Conservation (phyloP, 352 stramenopile genomes). For the Aphanomyces stellatus region DNA sequence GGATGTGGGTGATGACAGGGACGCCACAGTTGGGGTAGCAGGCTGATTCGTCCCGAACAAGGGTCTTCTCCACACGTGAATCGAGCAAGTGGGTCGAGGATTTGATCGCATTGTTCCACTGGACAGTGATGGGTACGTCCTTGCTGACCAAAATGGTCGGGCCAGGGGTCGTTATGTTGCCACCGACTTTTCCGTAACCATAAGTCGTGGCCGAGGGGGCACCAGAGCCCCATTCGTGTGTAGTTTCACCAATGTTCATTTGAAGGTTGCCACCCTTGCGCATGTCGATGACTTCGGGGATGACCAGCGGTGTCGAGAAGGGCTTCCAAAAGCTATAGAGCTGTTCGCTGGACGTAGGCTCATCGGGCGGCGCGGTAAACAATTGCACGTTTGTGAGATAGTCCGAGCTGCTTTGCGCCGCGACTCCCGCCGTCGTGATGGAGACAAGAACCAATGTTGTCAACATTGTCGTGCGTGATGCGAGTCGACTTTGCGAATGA, state of each 20-base stretch:
- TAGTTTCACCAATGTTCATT: constrained; percentile 31
- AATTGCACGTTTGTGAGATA: no score
- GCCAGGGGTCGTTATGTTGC: constrained; percentile 30
- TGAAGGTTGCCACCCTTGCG: constrained; percentile 27
- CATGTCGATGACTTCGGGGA: constrained; percentile 35
- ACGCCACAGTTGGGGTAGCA: constrained; percentile 63
- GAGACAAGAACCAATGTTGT: no score
- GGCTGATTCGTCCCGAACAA: constrained; percentile 36
- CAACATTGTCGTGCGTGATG: no score
- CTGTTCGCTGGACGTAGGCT: not conserved
- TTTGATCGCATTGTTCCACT: constrained; percentile 43
- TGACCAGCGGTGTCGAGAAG: constrained; percentile 26
- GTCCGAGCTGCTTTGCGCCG: no score
- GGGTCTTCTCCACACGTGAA: constrained; percentile 34
- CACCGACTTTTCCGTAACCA: constrained; percentile 28
- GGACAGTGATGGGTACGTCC: constrained; percentile 33
- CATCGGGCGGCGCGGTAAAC: not conserved
- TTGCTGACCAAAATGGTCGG: constrained; percentile 40
- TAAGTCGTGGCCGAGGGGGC: constrained; percentile 32
- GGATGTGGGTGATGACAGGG: constrained; percentile 44
- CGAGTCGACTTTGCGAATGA: no score
- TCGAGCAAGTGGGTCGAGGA: constrained; percentile 35
- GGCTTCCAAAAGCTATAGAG: constrained; percentile 34
- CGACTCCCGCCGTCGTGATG: no score
- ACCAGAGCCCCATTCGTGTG: constrained; percentile 42